Evolutionary conservation across 106 monocot genomes (phyloP).

Genomic region (Dioscorea alata): DNA sequence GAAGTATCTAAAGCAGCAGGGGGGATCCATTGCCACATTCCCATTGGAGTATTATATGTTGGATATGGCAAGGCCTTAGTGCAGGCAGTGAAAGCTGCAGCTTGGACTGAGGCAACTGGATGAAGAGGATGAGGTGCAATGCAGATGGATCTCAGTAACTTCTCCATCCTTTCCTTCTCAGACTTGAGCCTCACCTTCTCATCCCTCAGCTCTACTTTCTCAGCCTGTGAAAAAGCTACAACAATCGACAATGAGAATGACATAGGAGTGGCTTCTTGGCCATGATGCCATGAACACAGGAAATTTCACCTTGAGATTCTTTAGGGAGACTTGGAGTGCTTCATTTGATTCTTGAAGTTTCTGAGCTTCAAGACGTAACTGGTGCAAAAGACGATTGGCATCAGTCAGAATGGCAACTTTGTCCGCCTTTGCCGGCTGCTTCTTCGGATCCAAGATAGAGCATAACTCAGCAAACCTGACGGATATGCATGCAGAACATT

Average conservation of each 20-base stretch:
- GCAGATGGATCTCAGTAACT: slow-evolving; percentile 36
- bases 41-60: slow-evolving; percentile 22
- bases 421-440: slow-evolving; percentile 43
- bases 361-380: slow-evolving; percentile 47
- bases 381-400: slow-evolving; percentile 36
- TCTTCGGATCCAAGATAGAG: slow-evolving; percentile 56
- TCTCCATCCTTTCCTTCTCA: slow-evolving; percentile 62
- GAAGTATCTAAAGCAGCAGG: slow-evolving; percentile 61
- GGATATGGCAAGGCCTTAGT: slow-evolving; percentile 39
- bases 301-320: slow-evolving; percentile 54
- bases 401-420: slow-evolving; percentile 57
- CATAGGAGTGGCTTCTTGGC: background rate
- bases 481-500: background rate
- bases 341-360: slow-evolving; percentile 62
- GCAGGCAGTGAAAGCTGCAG: slow-evolving; percentile 12
- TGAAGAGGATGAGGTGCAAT: slow-evolving; percentile 25
- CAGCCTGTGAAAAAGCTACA: slow-evolving; percentile 31
- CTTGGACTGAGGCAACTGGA: slow-evolving; percentile 15
- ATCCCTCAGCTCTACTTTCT: slow-evolving; percentile 68
- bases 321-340: slow-evolving; percentile 38
- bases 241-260: background rate
- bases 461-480: slow-evolving; percentile 58
- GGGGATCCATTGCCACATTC: slow-evolving; percentile 86
- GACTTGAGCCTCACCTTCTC: slow-evolving; percentile 69
- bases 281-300: too few relatives aligned